Evolutionary conservation across 805 yeast species (phyloP).

Genomic region (Starmerella sirachaensis): DNA sequence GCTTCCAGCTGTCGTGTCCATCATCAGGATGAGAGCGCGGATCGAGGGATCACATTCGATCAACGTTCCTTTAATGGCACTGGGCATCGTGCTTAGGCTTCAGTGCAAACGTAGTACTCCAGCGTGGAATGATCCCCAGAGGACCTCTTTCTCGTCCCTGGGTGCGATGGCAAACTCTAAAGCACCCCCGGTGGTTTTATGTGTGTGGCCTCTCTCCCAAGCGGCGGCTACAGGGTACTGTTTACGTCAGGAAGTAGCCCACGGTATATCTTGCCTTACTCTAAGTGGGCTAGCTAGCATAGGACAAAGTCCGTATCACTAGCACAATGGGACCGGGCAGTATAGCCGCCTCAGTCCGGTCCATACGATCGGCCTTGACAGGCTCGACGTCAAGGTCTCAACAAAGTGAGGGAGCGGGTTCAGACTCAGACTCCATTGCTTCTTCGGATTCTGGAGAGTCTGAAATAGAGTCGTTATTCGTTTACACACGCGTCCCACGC

Average conservation of each 20-base stretch:
- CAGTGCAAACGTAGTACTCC: too few species aligned
- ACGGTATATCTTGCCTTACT: too few species aligned
- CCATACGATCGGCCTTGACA: conserved; percentile 11
- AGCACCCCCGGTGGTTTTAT: too few species aligned
- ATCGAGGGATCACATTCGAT: conserved; percentile 77
- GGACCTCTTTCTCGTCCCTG: too few species aligned
- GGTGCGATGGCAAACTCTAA: too few species aligned
- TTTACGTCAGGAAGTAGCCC: too few species aligned
- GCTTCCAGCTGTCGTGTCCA: conserved; percentile 66
- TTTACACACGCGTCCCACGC: conserved; percentile 56
- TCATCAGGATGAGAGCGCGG: conserved; percentile 68
- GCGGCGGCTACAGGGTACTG: too few species aligned
- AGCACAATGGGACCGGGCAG: conserved; percentile 12
- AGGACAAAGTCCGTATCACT: too few species aligned
- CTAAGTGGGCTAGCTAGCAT: too few species aligned
- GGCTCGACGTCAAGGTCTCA: not conserved
- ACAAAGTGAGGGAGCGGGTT: not conserved
- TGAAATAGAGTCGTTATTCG: conserved; percentile 41
- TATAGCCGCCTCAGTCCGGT: conserved; percentile 15
- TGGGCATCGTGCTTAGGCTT: too few species aligned
- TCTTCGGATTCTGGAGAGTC: conserved; percentile 28
- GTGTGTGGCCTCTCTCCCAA: too few species aligned
- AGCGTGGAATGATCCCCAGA: too few species aligned
- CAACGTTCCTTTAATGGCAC: conserved; percentile 27
- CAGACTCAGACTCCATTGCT: conserved; percentile 19